A percentile compares a stretch with the other conserved stretches of the same genome.
These are phyloP conservation scores for Aspergillus fumigatus DNA, from an alignment of 2,329 filamentous ascomycete genomes.

Conservation along the genomic window DNA sequence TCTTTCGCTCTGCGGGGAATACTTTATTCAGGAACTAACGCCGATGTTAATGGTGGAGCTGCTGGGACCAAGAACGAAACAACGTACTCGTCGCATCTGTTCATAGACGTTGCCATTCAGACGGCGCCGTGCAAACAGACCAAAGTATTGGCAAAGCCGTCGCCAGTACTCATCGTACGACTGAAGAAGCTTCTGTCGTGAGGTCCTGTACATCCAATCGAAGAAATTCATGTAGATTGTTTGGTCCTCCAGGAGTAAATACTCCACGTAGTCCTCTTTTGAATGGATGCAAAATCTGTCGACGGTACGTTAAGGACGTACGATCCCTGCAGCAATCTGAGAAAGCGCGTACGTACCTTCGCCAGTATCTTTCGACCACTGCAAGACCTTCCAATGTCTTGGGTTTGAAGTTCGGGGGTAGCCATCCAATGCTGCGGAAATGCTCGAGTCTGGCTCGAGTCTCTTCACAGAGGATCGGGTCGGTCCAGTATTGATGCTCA, in stretches of 20 bases:
- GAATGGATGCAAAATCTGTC: conserved; percentile 14
- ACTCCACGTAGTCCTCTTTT: conserved; percentile 13
- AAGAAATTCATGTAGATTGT: conserved; percentile 17
- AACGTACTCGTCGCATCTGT: conserved; percentile 22
- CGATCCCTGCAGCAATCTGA: not conserved
- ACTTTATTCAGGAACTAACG: not conserved
- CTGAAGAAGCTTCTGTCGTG: not conserved
- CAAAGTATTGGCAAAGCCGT: not conserved
- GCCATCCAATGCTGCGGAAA: conserved; percentile 20
- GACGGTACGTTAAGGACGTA: not conserved
- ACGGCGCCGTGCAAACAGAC: no score
- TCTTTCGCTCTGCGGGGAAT: conserved; percentile 14
- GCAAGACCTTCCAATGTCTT: conserved; percentile 21
- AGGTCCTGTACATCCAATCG: conserved; percentile 14
- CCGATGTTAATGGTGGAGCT: conserved; percentile 5
- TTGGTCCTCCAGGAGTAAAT: conserved; percentile 11
- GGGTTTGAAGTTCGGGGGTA: conserved; percentile 22
- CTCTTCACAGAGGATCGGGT: conserved; percentile 23
- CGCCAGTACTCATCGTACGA: conserved; percentile 9
- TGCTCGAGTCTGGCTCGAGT: conserved; percentile 21
- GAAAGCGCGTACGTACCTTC: not conserved
- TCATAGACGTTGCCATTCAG: conserved; percentile 7
- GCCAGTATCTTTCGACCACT: conserved; percentile 15
- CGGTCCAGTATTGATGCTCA: conserved; percentile 20
- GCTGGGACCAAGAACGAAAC: no score